These are phyloP conservation scores for Didymella pinodella DNA, from an alignment of 2,329 filamentous ascomycete species.

Conservation along the genomic window DNA sequence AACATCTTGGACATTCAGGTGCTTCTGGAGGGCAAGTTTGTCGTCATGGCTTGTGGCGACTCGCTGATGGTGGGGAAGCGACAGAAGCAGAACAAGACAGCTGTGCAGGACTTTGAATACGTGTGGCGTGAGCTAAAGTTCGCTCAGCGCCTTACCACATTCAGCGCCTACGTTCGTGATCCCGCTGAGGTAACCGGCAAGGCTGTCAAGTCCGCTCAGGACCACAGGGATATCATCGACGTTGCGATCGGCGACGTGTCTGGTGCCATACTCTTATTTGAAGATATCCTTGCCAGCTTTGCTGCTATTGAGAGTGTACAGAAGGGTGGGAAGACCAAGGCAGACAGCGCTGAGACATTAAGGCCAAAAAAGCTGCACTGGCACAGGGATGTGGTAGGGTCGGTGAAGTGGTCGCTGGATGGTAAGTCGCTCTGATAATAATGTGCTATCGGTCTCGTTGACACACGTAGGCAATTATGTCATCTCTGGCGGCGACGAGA, in stretches of 20 bases:
- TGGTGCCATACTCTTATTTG: constrained; percentile 83
- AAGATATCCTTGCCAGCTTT: constrained; percentile 71
- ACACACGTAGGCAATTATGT: constrained; percentile 78
- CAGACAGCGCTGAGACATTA: constrained; percentile 49
- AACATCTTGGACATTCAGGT: constrained; percentile 53
- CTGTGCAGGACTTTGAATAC: constrained; percentile 54
- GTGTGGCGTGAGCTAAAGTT: constrained; percentile 63
- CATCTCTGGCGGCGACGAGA: constrained; percentile 90
- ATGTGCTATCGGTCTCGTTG: constrained; percentile 1
- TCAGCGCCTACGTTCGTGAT: constrained; percentile 53
- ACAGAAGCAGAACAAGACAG: constrained; percentile 43
- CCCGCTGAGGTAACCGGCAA: constrained; percentile 59
- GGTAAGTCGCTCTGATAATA: constrained; percentile 62
- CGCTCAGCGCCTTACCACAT: constrained; percentile 66
- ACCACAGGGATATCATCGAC: constrained; percentile 64
- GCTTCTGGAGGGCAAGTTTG: constrained; percentile 63
- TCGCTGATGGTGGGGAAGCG: constrained; percentile 69
- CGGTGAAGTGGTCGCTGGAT: constrained; percentile 91
- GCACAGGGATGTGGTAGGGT: constrained; percentile 84
- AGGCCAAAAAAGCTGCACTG: constrained; percentile 79
- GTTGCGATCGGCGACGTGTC: constrained; percentile 78
- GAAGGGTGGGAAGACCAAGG: constrained; percentile 36
- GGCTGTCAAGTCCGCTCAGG: constrained; percentile 44
- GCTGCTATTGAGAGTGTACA: constrained; percentile 53
- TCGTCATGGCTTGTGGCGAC: constrained; percentile 64